Conservation (phyloP, 1,284 basidiomycete species). For the Lentinula novae-zelandiae region DNA sequence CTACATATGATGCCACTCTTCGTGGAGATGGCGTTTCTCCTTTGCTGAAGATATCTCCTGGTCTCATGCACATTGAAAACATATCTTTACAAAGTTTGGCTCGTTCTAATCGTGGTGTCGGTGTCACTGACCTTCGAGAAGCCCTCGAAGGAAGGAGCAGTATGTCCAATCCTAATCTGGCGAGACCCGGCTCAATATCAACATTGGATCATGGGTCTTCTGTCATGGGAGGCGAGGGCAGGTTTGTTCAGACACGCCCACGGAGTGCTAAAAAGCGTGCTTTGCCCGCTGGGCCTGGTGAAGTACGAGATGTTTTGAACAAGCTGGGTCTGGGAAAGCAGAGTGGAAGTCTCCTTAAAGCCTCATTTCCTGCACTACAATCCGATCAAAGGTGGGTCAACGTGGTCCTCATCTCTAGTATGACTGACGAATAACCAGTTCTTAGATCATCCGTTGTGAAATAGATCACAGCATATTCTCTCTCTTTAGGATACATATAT, state of each 20-base stretch:
- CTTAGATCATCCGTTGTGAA: not conserved
- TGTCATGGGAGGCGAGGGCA: constrained; percentile 39
- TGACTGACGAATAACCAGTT: not conserved
- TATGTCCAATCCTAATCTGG: constrained; percentile 71
- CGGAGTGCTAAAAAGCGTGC: constrained; percentile 51
- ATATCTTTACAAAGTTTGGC: constrained; percentile 77
- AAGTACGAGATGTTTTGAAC: constrained; percentile 75
- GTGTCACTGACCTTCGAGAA: constrained; percentile 82
- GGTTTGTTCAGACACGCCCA: constrained; percentile 47
- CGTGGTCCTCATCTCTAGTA: not conserved
- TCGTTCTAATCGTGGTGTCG: constrained; percentile 71
- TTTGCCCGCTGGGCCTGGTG: constrained; percentile 53
- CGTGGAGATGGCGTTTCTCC: constrained; percentile 66
- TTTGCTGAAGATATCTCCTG: constrained; percentile 74
- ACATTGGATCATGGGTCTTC: constrained; percentile 67
- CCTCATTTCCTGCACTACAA: constrained; percentile 56
- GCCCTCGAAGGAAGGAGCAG: constrained; percentile 80
- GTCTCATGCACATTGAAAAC: constrained; percentile 87
- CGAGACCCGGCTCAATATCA: constrained; percentile 63
- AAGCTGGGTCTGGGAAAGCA: constrained; percentile 74
- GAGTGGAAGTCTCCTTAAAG: constrained; percentile 59
- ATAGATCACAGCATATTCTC: not conserved
- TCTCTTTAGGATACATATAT: not conserved
- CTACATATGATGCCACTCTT: constrained; percentile 50
- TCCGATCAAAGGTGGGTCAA: constrained; percentile 9